Conservation (phyloP, 805 yeast genomes). For the Candida piceae region DNA sequence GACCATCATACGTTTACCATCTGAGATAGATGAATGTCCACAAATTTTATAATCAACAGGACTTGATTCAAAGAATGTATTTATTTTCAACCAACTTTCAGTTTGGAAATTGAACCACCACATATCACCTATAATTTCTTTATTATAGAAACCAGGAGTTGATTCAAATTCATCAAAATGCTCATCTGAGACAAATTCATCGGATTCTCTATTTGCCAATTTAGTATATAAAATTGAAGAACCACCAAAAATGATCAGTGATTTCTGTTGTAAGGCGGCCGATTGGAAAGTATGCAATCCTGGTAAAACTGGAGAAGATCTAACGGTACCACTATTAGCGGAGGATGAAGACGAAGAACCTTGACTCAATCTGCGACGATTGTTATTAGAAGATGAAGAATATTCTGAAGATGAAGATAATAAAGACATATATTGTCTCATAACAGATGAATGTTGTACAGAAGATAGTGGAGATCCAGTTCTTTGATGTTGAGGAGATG, state of each 20-base stretch:
- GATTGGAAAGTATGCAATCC: conserved; percentile 3
- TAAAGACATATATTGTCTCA: conserved; percentile 2
- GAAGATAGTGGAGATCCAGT: conserved; percentile 3
- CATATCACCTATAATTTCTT: conserved; percentile 38
- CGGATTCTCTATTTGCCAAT: conserved; percentile 7
- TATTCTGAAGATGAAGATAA: conserved; percentile 1
- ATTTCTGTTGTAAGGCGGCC: conserved; percentile 10
- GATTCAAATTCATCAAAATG: conserved; percentile 3
- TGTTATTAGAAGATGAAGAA: neutral
- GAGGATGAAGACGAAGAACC: conserved; percentile 5
- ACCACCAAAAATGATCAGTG: conserved; percentile 29
- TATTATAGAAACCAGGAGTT: conserved; percentile 13
- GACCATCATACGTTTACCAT: conserved; percentile 18
- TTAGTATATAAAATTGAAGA: conserved; percentile 25
- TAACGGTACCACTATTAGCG: conserved; percentile 2
- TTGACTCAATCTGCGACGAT: conserved; percentile 6
- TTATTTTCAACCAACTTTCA: conserved; percentile 35
- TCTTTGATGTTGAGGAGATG: conserved; percentile 1
- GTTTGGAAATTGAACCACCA: conserved; percentile 46
- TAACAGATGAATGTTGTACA: neutral
- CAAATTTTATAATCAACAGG: conserved; percentile 15
- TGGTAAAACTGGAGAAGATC: conserved; percentile 11
- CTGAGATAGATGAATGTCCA: conserved; percentile 21
- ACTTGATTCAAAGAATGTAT: conserved; percentile 11
- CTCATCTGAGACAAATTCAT: neutral